phyloP scores from a whole-genome alignment of 108 stramenopile species.

The Schizochytrium sp. region DNA sequence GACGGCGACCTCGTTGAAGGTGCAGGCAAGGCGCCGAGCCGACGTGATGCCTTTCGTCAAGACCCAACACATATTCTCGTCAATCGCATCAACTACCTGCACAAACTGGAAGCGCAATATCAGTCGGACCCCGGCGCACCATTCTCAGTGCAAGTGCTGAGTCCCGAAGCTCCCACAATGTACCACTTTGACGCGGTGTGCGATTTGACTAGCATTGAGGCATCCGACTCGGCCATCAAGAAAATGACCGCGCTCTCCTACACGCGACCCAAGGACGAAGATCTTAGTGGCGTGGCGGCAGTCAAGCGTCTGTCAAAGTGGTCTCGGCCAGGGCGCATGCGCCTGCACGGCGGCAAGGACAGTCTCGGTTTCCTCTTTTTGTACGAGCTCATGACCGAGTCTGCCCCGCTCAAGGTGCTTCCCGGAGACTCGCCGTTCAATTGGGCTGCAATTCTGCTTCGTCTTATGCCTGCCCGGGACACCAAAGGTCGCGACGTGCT shows the following conservation, averaged over 20 bases:
- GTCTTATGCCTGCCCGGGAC: slow-evolving; percentile 76
- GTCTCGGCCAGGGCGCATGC: not conserved
- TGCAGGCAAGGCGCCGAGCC: not conserved
- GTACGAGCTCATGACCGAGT: slow-evolving; percentile 84
- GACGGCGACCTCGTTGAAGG: not conserved
- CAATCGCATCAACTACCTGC: not conserved
- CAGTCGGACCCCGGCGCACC: not conserved
- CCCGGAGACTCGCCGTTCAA: slow-evolving; percentile 83
- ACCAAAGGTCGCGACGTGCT: slow-evolving; percentile 74
- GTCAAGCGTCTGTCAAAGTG: not conserved
- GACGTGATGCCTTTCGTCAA: not conserved
- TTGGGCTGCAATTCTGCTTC: slow-evolving; percentile 81
- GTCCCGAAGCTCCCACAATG: not conserved
- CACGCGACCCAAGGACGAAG: slow-evolving; percentile 11
- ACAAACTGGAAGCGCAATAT: slow-evolving; percentile 1
- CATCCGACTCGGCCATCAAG: not conserved
- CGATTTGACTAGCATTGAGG: not conserved
- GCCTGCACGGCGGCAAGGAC: not conserved
- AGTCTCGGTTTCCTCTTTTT: slow-evolving; percentile 82
- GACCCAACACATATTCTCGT: not conserved
- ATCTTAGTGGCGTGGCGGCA: not conserved
- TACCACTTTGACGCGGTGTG: not conserved
- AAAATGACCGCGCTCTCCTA: not conserved
- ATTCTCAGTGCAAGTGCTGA: not conserved
- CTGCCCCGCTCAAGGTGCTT: slow-evolving; percentile 77